Evolutionary conservation across 495 filamentous ascomycete species (phyloP), one percentile per base, ranked within the genome.

Genomic region (Penicillium subrubescens): DNA sequence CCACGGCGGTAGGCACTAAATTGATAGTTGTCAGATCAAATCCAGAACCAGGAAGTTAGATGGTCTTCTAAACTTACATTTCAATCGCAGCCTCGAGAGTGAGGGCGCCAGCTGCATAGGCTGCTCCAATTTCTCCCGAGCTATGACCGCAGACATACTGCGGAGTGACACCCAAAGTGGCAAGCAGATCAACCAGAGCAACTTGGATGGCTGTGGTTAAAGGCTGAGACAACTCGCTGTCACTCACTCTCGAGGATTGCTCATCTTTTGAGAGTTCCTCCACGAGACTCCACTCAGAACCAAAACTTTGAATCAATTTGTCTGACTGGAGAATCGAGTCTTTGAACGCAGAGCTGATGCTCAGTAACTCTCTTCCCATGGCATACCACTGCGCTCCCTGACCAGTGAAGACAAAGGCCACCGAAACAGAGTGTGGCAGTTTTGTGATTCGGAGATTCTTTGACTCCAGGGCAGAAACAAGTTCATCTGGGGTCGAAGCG

Each of bases 331-430:
- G 4, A 31, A 66, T 34, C 5, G 58, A 56, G 5, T 23, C 3
- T n/a, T 43, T 39, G 27, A 66, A 66, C 1, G 46, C 58, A 15
- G 63, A 53, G 8, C 52, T 43, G 5, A 17, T 6, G 31, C 17
- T 21, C 4, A 61, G 23, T 5, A 65, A 25, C 50, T 65, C 63
- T 15, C 58, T n/a, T 12, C 50, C 63, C 63, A 65, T 65, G 35
- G 35, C 51, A 57, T 56, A 14, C 50, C 51, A 65, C 23, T 65
- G 63, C 15, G 63, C 63, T 6, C 63, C 63, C 25, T 65, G 63
- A 7, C 63, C 57, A 7, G 50, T 61, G 48, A 60, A 65, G 14
- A 61, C 41, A 17, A 54, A 44, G 1, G 14, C 43, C 17, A 61
- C 21, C 19, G 44, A 34, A 11, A 27, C 15, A 7, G 59, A 25